phyloP scores from a whole-genome alignment of 805 yeast genomes.

The Candida khao-thaluensis region DNA sequence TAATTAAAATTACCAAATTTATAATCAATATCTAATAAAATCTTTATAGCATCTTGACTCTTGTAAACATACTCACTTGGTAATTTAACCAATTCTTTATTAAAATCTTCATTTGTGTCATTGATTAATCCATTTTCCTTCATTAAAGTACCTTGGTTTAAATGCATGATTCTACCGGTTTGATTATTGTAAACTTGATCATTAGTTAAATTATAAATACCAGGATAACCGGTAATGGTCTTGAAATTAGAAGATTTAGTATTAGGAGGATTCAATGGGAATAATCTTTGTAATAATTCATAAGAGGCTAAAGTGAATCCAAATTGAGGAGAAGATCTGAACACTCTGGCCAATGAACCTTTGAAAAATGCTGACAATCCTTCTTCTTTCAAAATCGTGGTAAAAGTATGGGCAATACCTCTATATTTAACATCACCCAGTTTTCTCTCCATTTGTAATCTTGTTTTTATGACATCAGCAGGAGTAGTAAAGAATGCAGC shows the following conservation, averaged over 20 bases:
- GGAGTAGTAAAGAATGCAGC: slow-evolving; percentile 97
- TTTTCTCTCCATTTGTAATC: slow-evolving; percentile 82
- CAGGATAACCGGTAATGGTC: slow-evolving; percentile 46
- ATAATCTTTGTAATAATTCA: slow-evolving; percentile 76
- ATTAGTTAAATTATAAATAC: slow-evolving; percentile 44
- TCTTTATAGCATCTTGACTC: slow-evolving; percentile 58
- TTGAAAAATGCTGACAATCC: slow-evolving; percentile 86
- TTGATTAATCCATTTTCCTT: slow-evolving; percentile 29
- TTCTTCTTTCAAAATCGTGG: slow-evolving; percentile 75
- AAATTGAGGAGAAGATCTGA: slow-evolving; percentile 95
- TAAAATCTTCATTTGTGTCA: slow-evolving; percentile 33
- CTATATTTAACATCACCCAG: slow-evolving; percentile 73
- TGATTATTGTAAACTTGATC: slow-evolving; percentile 45
- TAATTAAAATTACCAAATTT: slow-evolving; percentile 57
- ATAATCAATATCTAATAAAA: slow-evolving; percentile 61
- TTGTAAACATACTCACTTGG: slow-evolving; percentile 52
- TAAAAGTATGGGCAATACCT: slow-evolving; percentile 76
- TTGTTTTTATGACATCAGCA: slow-evolving; percentile 93
- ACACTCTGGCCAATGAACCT: slow-evolving; percentile 93
- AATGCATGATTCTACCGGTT: slow-evolving; percentile 35
- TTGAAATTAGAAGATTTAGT: slow-evolving; percentile 44
- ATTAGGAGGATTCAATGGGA: slow-evolving; percentile 64
- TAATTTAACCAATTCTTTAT: slow-evolving; percentile 39
- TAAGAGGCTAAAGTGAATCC: slow-evolving; percentile 98
- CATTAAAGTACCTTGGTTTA: slow-evolving; percentile 37